Percentiles rank a stretch among this genome's conserved stretches.
Conservation (phyloP, 2,329 filamentous ascomycete genomes). For the Lachnellula suecica region DNA sequence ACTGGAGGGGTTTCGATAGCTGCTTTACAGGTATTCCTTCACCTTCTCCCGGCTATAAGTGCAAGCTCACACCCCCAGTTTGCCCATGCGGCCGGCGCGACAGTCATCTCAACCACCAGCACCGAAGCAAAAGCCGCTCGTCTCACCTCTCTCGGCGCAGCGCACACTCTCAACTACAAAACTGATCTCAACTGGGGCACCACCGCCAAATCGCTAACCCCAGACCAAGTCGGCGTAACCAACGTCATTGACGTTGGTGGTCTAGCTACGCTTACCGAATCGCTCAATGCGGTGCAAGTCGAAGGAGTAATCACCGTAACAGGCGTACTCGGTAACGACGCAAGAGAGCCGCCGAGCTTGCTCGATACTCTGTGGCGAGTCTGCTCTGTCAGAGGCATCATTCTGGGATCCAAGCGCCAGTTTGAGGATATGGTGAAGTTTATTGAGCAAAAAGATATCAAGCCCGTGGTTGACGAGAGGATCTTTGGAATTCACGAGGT, state of each 20-base stretch:
- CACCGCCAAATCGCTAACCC: constrained; percentile 33
- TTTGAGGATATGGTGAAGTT: constrained; percentile 43
- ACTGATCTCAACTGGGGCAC: constrained; percentile 46
- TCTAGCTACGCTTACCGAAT: constrained; percentile 56
- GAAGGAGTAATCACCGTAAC: constrained; percentile 38
- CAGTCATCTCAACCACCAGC: constrained; percentile 59
- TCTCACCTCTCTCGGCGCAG: constrained; percentile 56
- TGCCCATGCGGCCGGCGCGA: constrained; percentile 49
- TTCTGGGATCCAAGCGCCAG: constrained; percentile 42
- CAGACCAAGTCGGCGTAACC: constrained; percentile 37
- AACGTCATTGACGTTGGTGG: constrained; percentile 45
- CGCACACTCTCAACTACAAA: constrained; percentile 60
- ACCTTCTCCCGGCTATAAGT: constrained; percentile 21
- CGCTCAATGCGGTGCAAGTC: constrained; percentile 46
- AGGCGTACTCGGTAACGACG: constrained; percentile 25
- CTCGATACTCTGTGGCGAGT: constrained; percentile 1
- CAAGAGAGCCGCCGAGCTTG: neutral
- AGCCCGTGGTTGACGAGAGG: constrained; percentile 42
- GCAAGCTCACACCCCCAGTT: constrained; percentile 17
- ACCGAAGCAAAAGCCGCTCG: constrained; percentile 52
- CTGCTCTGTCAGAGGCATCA: constrained; percentile 42
- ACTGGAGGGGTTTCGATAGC: constrained; percentile 42
- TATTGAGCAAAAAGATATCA: constrained; percentile 39
- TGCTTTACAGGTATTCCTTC: constrained; percentile 24
- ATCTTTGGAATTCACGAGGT: constrained; percentile 42